Conservation (phyloP, 2,329 filamentous ascomycete genomes). For the Alternaria hordeiaustralica region DNA sequence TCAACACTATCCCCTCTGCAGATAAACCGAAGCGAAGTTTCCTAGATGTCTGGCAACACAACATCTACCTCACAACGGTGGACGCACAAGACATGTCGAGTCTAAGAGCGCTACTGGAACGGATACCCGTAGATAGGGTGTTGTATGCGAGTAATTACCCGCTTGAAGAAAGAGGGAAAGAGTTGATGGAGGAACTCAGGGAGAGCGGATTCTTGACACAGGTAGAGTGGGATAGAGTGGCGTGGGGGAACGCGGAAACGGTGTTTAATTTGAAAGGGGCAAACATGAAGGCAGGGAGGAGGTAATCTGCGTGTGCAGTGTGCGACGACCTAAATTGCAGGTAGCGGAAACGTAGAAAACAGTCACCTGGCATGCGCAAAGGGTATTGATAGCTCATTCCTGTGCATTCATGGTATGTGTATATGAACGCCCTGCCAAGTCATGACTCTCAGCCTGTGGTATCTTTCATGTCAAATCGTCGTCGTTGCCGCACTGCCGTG, state of each 20-base stretch:
- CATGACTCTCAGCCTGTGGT: slow-evolving; percentile 35
- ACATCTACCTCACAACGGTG: slow-evolving; percentile 65
- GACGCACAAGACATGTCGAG: slow-evolving; percentile 59
- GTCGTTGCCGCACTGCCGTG: slow-evolving; percentile 10
- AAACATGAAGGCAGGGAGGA: neutral
- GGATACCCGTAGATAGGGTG: slow-evolving; percentile 58
- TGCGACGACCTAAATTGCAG: neutral
- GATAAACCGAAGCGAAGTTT: slow-evolving; percentile 46
- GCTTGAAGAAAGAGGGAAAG: slow-evolving; percentile 58
- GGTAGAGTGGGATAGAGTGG: slow-evolving; percentile 59
- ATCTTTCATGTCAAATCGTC: slow-evolving; percentile 32
- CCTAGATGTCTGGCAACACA: slow-evolving; percentile 60
- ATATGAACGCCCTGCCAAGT: slow-evolving; percentile 26
- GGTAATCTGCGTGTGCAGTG: neutral
- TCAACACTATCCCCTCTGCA: slow-evolving; percentile 24
- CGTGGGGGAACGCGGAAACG: slow-evolving; percentile 58
- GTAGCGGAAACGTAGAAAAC: neutral
- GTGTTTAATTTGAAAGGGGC: slow-evolving; percentile 25
- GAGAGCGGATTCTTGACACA: slow-evolving; percentile 58
- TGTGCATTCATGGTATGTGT: slow-evolving; percentile 28
- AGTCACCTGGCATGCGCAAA: neutral
- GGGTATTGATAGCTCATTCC: slow-evolving; percentile 7
- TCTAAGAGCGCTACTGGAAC: slow-evolving; percentile 54
- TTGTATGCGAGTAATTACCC: slow-evolving; percentile 67
- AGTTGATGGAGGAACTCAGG: slow-evolving; percentile 58